Conservation (phyloP, 129 eudicot genomes). For the Gnaphalium uliginosum region DNA sequence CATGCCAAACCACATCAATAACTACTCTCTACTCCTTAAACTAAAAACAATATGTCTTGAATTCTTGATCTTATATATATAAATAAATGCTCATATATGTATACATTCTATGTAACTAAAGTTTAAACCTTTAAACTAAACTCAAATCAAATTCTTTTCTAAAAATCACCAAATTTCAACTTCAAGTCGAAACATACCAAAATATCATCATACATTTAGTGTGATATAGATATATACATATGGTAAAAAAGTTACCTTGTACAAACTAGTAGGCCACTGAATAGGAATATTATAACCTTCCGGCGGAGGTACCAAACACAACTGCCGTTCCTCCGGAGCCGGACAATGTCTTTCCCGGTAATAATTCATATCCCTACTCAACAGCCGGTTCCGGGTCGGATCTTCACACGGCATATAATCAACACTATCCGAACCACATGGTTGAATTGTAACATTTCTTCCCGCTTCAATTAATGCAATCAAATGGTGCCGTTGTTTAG, state of each 20-base stretch:
- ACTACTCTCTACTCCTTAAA: too few species aligned
- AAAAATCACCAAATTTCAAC: neutral
- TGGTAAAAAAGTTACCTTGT: slow-evolving; percentile 47
- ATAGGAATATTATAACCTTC: slow-evolving; percentile 74
- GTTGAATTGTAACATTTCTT: slow-evolving; percentile 40
- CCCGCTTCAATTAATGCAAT: slow-evolving; percentile 55
- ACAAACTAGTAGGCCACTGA: slow-evolving; percentile 87
- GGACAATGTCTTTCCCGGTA: slow-evolving; percentile 97
- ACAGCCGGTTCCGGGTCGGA: slow-evolving; percentile 76
- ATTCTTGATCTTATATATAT: too few species aligned
- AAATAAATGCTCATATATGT: neutral
- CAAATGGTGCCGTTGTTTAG: slow-evolving; percentile 55
- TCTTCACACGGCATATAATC: slow-evolving; percentile 98
- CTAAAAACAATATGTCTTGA: too few species aligned
- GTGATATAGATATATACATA: neutral
- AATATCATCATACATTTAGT: neutral
- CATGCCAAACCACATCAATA: too few species aligned
- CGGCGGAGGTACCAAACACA: slow-evolving; percentile 89
- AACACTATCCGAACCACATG: slow-evolving; percentile 62
- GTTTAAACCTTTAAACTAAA: neutral
- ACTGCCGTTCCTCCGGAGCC: slow-evolving; percentile 52
- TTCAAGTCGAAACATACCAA: slow-evolving; percentile 7
- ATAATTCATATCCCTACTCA: slow-evolving; percentile 87
- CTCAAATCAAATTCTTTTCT: neutral
- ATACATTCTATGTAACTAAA: too few species aligned